A percentile compares a stretch with the other conserved stretches of the same genome.
These are phyloP conservation scores for Xylaria sp. DNA, from an alignment of 2,329 filamentous ascomycete genomes.

Conservation along the genomic window DNA sequence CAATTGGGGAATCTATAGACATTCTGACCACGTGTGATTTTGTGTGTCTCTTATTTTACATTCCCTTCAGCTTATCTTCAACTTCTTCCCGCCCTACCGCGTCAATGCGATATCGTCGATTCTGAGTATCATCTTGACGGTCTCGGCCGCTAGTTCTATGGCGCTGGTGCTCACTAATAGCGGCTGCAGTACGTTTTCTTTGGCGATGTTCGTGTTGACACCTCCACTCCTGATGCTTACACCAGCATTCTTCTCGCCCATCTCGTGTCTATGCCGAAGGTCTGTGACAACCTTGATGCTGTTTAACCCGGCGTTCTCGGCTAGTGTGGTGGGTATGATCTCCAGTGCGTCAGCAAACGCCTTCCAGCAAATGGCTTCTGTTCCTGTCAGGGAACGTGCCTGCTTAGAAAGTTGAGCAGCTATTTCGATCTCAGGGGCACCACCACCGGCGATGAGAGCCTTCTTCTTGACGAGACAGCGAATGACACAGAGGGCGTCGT, in stretches of 20 bases:
- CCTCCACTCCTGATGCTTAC: constrained; percentile 98
- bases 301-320: constrained; percentile 97
- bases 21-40: constrained; percentile 24
- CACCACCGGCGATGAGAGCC: constrained; percentile 96
- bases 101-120: constrained; percentile 75
- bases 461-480: constrained; percentile 99
- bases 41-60: constrained; percentile 38
- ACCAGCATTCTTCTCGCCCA: constrained; percentile 94
- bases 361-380: constrained; percentile 98
- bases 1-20: constrained; percentile 30
- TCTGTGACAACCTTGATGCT: constrained; percentile 99
- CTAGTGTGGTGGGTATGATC: constrained; percentile 94
- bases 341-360: constrained; percentile 98
- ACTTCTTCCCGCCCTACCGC: constrained; percentile 56
- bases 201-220: constrained; percentile 95
- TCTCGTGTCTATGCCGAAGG: constrained; percentile 90
- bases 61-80: constrained; percentile 33
- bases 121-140: constrained; percentile 90
- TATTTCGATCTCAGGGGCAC: constrained; percentile 96
- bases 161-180: constrained; percentile 96
- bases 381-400: constrained; percentile 85
- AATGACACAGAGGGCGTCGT: constrained; percentile 97
- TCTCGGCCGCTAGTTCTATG: constrained; percentile 96
- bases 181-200: constrained; percentile 96
- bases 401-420: constrained; percentile 86